phyloP scores from a whole-genome alignment of 1,284 basidiomycete genomes.

The Ceratobasidium sp. region DNA sequence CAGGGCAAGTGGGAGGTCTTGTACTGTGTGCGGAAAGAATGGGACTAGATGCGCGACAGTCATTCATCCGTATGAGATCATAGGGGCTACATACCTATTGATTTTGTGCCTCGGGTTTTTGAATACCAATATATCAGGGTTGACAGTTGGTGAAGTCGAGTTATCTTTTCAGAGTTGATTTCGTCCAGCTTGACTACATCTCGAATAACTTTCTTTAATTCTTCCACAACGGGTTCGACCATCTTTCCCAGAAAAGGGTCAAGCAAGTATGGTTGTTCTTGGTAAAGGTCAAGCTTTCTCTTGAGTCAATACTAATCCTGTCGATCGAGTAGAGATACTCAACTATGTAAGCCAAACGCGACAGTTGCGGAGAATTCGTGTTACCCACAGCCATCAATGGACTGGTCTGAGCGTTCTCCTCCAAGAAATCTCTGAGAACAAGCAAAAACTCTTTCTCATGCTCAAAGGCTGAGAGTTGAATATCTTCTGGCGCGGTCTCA shows the following conservation, averaged over 20 bases:
- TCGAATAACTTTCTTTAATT: constrained; percentile 67
- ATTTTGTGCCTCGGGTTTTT: constrained; percentile 92
- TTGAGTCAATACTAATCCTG: background rate
- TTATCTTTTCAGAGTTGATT: constrained; percentile 17
- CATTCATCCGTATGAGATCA: constrained; percentile 39
- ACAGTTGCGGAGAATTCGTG: constrained; percentile 8
- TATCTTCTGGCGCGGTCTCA: constrained; percentile 12
- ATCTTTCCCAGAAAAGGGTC: constrained; percentile 92
- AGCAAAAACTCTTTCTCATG: constrained; percentile 30
- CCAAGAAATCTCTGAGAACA: constrained; percentile 19
- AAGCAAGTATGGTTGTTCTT: constrained; percentile 93
- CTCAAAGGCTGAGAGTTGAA: constrained; percentile 24
- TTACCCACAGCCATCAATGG: constrained; percentile 19
- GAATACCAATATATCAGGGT: constrained; percentile 81
- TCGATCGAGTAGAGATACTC: constrained; percentile 5
- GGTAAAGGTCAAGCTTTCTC: constrained; percentile 86
- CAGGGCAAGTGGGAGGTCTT: constrained; percentile 79
- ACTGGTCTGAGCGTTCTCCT: constrained; percentile 5
- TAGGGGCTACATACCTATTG: constrained; percentile 69
- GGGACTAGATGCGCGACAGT: constrained; percentile 63
- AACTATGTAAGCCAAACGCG: constrained; percentile 26
- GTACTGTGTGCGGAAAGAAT: constrained; percentile 89
- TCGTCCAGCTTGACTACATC: constrained; percentile 48
- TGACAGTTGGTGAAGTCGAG: constrained; percentile 63
- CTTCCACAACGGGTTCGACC: constrained; percentile 75